Conservation (phyloP, 2,329 filamentous ascomycete genomes). For the Endothia cerciana region DNA sequence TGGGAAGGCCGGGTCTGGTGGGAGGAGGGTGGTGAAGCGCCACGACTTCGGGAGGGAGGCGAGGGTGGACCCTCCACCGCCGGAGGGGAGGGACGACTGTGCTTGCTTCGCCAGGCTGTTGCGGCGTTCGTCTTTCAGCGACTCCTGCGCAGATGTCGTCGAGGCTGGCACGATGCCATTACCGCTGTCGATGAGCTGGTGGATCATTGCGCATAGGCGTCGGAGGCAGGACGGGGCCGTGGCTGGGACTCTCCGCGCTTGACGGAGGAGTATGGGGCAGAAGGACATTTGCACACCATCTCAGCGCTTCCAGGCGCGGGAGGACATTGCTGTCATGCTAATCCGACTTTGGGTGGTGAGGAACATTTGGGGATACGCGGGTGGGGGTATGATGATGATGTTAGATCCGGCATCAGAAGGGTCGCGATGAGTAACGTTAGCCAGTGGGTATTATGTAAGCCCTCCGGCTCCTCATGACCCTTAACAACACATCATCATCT, state of each 20-base stretch:
- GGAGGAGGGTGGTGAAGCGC: conserved; percentile 68
- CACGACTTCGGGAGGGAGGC: conserved; percentile 66
- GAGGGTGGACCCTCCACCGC: conserved; percentile 46
- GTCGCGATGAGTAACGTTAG: too few species aligned
- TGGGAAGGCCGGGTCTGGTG: conserved; percentile 76
- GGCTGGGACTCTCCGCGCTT: conserved; percentile 18
- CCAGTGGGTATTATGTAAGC: too few species aligned
- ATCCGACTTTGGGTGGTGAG: neutral
- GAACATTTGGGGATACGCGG: too few species aligned
- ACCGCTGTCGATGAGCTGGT: conserved; percentile 25
- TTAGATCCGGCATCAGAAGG: too few species aligned
- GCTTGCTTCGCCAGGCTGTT: conserved; percentile 21
- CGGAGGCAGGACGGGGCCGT: conserved; percentile 3
- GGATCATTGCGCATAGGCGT: conserved; percentile 21
- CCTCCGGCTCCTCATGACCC: too few species aligned
- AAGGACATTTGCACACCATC: conserved; percentile 18
- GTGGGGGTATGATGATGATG: too few species aligned
- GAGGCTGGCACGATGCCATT: conserved; percentile 21
- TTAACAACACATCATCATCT: neutral
- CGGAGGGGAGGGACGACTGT: conserved; percentile 21
- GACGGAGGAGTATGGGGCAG: conserved; percentile 18
- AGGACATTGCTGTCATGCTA: neutral
- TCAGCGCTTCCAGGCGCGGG: neutral
- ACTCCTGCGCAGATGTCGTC: conserved; percentile 10
- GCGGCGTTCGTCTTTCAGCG: conserved; percentile 7